A percentile compares a stretch with the other conserved stretches of the same genome.
phyloP scores from a whole-genome alignment of 768 basidiomycete species.

The Lactifluus subvellereus region DNA sequence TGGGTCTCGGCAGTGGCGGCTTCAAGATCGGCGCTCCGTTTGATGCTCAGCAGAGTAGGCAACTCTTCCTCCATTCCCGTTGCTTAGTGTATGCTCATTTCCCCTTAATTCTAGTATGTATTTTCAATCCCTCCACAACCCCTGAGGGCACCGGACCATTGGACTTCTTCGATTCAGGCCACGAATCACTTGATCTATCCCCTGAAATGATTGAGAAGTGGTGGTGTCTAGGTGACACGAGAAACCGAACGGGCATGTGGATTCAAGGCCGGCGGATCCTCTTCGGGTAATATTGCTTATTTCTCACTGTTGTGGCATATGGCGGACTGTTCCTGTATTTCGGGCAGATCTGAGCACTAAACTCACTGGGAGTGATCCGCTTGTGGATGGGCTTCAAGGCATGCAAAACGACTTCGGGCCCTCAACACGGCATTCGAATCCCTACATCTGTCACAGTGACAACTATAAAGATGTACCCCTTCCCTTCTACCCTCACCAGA shows the following conservation, averaged over 20 bases:
- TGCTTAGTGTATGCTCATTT: slow-evolving; percentile 1
- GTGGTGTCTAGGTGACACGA: slow-evolving; percentile 77
- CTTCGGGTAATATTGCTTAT: slow-evolving; percentile 7
- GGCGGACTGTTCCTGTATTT: background rate
- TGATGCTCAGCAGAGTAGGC: slow-evolving; percentile 71
- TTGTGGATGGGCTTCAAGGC: background rate
- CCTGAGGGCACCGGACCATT: slow-evolving; percentile 52
- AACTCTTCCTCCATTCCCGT: background rate
- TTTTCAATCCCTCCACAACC: slow-evolving; percentile 25
- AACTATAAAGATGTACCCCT: slow-evolving; percentile 7
- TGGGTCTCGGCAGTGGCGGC: slow-evolving; percentile 46
- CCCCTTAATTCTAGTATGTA: slow-evolving; percentile 2
- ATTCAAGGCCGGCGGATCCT: slow-evolving; percentile 53
- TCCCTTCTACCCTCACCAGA: background rate
- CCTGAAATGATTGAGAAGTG: slow-evolving; percentile 74
- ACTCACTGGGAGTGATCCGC: background rate
- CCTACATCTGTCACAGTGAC: background rate
- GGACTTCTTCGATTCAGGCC: slow-evolving; percentile 55
- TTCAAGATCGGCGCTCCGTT: slow-evolving; percentile 61
- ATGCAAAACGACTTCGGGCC: background rate
- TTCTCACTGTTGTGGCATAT: background rate
- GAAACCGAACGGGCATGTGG: slow-evolving; percentile 68
- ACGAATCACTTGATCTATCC: slow-evolving; percentile 26
- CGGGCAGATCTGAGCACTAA: background rate
- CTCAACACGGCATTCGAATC: background rate